Conservation (phyloP, 257 asterid species). For the Nicotiana otophora region DNA sequence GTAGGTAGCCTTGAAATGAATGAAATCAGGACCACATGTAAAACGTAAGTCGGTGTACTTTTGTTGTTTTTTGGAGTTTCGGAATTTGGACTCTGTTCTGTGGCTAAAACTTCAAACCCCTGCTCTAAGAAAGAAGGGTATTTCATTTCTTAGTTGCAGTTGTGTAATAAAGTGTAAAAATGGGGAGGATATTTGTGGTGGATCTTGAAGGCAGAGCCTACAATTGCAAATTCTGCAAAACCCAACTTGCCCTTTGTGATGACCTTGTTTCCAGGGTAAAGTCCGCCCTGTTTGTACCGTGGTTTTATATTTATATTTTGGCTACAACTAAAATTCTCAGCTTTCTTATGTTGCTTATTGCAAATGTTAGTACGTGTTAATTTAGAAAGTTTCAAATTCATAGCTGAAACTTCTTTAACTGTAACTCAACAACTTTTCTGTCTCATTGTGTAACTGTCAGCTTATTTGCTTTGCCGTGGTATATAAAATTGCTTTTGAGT, state of each 20-base stretch:
- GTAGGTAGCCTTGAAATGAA: too few relatives aligned
- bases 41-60: too few relatives aligned
- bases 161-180: constrained; percentile 17
- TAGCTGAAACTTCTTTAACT: not conserved
- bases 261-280: constrained; percentile 33
- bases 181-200: constrained; percentile 70
- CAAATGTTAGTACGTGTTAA: not conserved
- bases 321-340: not conserved
- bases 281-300: not conserved
- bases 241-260: constrained; percentile 52
- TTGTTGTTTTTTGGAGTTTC: too few relatives aligned
- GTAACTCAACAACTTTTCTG: not conserved
- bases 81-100: too few relatives aligned
- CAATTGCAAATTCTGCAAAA: constrained; percentile 77
- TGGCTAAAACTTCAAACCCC: too few relatives aligned
- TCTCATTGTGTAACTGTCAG: not conserved
- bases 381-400: not conserved
- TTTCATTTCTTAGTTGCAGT: not conserved
- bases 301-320: not conserved
- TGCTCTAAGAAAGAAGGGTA: not conserved
- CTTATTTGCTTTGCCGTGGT: not conserved
- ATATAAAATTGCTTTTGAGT: not conserved
- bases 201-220: constrained; percentile 66
- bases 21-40: too few relatives aligned
- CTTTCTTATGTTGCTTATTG: not conserved